These are phyloP conservation scores for Angophora floribunda DNA, from an alignment of 345 rosid species.

Conservation along the genomic window DNA sequence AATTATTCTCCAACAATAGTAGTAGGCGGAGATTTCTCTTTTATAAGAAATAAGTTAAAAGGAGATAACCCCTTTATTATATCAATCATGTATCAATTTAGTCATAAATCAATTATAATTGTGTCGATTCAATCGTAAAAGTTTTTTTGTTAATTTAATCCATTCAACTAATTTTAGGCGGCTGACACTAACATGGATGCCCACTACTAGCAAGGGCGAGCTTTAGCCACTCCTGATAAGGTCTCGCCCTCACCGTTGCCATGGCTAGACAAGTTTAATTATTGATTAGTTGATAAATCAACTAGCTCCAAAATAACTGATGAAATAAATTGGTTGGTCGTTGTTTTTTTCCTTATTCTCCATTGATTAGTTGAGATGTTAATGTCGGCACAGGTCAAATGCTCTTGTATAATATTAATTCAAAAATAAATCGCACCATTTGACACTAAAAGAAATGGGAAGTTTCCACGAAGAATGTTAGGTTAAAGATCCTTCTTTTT, in stretches of 20 bases:
- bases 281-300: background rate
- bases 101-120: too few relatives aligned
- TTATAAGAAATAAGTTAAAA: background rate
- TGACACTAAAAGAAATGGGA: background rate
- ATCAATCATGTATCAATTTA: background rate
- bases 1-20: background rate
- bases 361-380: background rate
- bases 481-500: background rate
- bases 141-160: too few relatives aligned
- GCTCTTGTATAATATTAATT: background rate
- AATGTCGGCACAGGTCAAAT: background rate
- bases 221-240: too few relatives aligned
- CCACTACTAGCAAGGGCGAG: too few relatives aligned
- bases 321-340: background rate
- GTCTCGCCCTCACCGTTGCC: too few relatives aligned
- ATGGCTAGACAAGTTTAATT: too few relatives aligned
- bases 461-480: background rate
- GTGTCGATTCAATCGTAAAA: too few relatives aligned
- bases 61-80: background rate
- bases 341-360: background rate
- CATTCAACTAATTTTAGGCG: too few relatives aligned
- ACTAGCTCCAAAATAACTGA: background rate
- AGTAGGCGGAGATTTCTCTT: background rate
- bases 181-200: too few relatives aligned
- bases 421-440: background rate